Base-by-base conservation (phyloP, 1,284 basidiomycete species). In the Boletus hoseneyae region DNA sequence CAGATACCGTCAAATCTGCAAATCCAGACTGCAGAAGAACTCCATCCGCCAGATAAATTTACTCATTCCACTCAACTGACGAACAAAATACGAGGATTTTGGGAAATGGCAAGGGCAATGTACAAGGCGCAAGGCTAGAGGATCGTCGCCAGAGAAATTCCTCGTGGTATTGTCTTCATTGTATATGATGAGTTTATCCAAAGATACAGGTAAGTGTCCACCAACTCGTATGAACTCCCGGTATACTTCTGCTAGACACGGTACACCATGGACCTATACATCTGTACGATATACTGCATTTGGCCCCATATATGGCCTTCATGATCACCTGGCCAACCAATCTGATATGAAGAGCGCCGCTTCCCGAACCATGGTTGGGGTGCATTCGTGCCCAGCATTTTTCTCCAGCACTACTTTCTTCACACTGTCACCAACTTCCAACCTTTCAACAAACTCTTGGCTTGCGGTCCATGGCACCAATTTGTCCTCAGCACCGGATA, bases 21-120 rank as follows among this genome's bases (percentile, higher is more conserved):
- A 88, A n/a, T 95, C 68, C 93, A 96, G 73, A 96, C 93, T 0
- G 85, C 84, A 60, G 85, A 85, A 48, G 91, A 95, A 69, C 75
- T 94, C 49, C 73, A 85, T 13, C 80, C 78, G 9, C 33, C 47
- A 12, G 44, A 53, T 19, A 47, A 32, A 23, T 50, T 52, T 35
- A 49, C 56, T 6, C 52, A 51, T 38, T 51, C 52, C 0, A 50
- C 55, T 6, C 48, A 47, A 35, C 63, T 64, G 32, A 52, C 46
- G 29, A 58, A 45, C 30, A 54, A 51, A 16, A 47, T 48, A 40
- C 54, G 66, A 3, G 77, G 83, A 3, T 93, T 94, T 66, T 66
- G 78, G 41, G 71, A 75, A 41, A 88, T 83, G 7, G 85, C 84
- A 43, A 73, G 72, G 56, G 80, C 82, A 50, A 89, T 96, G 68